Conservation (phyloP, 345 rosid genomes). For the Bruguiera gymnorhiza region DNA sequence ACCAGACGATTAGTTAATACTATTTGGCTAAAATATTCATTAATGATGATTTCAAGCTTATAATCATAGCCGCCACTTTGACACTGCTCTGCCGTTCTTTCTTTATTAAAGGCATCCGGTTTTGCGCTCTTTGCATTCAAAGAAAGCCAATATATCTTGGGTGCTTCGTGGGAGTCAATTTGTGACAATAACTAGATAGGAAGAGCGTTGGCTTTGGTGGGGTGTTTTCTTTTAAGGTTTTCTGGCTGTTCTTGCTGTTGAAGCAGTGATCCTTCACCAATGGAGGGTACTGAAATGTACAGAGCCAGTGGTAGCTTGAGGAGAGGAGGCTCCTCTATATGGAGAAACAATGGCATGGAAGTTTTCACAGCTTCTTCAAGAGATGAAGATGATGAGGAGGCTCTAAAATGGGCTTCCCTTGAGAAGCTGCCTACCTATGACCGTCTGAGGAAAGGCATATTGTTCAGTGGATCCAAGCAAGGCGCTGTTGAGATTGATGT, state of each 20-base stretch:
- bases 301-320: conserved; percentile 8
- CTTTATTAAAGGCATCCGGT: too few species aligned
- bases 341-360: conserved; percentile 8
- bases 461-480: conserved; percentile 21
- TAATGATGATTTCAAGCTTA: too few species aligned
- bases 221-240: background rate
- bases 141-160: too few species aligned
- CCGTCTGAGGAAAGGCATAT: conserved; percentile 45
- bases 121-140: too few species aligned
- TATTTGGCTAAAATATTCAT: too few species aligned
- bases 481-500: conserved; percentile 22
- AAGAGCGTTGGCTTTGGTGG: background rate
- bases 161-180: too few species aligned
- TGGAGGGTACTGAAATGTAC: conserved; percentile 7
- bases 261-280: background rate
- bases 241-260: background rate
- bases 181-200: too few species aligned
- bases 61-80: too few species aligned
- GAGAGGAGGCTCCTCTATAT: conserved; percentile 5
- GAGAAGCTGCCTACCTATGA: conserved; percentile 49
- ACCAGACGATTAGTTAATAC: too few species aligned
- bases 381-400: conserved; percentile 46
- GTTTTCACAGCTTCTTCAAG: conserved; percentile 17
- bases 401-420: conserved; percentile 48
- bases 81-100: too few species aligned